Evolutionary conservation across 805 yeast species (phyloP).

Genomic region (Ogataea kodamae): DNA sequence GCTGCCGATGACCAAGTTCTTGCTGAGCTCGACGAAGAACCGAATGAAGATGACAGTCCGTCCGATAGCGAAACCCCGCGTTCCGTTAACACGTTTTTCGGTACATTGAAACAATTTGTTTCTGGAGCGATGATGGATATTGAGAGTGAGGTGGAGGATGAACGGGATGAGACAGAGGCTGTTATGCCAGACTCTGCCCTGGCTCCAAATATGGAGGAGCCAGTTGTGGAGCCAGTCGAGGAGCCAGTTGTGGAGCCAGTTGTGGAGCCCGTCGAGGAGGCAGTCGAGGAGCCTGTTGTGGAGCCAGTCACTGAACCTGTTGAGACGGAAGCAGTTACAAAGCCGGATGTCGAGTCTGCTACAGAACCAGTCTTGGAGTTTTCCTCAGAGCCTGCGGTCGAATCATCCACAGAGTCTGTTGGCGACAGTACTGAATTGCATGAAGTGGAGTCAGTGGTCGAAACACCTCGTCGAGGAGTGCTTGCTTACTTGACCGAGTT

Average conservation of each 20-base stretch:
- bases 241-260: not conserved
- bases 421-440: not conserved
- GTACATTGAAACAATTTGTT: conserved; percentile 9
- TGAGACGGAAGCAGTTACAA: not conserved
- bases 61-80: no score
- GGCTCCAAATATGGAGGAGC: not conserved
- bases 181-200: conserved; percentile 1
- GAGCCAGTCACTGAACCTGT: conserved; percentile 1
- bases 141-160: conserved; percentile 3
- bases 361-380: not conserved
- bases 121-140: conserved; percentile 16
- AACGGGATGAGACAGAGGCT: conserved; percentile 1
- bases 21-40: not conserved
- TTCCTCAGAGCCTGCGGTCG: not conserved
- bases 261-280: not conserved
- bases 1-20: not conserved
- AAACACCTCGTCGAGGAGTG: conserved; percentile 1
- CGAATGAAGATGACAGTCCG: no score
- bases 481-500: conserved; percentile 1
- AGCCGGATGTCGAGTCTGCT: not conserved
- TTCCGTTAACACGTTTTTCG: conserved; percentile 2
- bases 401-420: not conserved
- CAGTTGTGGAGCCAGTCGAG: not conserved
- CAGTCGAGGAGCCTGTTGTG: not conserved
- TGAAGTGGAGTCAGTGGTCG: not conserved